Conservation (phyloP, 1,139 yeast genomes). For the Protomyces arabidopsidicola region DNA sequence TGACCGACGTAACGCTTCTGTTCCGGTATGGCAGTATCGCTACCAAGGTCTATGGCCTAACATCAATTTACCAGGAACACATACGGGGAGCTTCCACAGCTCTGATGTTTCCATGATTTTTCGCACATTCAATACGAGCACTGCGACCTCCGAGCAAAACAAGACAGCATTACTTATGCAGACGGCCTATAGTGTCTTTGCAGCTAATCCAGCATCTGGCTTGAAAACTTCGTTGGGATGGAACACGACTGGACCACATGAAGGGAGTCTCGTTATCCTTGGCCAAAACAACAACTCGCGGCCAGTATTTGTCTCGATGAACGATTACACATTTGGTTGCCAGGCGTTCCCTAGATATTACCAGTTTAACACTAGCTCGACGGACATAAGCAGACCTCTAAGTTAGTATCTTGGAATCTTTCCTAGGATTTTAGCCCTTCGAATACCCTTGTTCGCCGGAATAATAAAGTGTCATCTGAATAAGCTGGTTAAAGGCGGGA, state of each 20-base stretch:
- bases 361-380: too few relatives aligned
- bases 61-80: neutral
- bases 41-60: slow-evolving; percentile 4
- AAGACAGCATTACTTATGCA: neutral
- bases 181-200: neutral
- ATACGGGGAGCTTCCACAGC: slow-evolving; percentile 3
- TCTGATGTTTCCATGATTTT: slow-evolving; percentile 13
- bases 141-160: neutral
- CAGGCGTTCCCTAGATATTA: too few relatives aligned
- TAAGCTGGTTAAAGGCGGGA: too few relatives aligned
- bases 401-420: too few relatives aligned
- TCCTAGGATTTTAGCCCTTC: too few relatives aligned
- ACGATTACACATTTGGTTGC: neutral
- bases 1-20: slow-evolving; percentile 1
- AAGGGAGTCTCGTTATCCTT: neutral
- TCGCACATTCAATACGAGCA: neutral
- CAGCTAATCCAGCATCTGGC: neutral
- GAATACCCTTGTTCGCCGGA: too few relatives aligned
- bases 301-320: neutral
- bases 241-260: neutral
- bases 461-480: too few relatives aligned
- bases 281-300: neutral
- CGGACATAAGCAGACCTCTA: too few relatives aligned
- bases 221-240: neutral
- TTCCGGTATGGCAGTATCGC: slow-evolving; percentile 18